Conservation (phyloP, 1,284 basidiomycete species). For the Vanrija humicola region DNA sequence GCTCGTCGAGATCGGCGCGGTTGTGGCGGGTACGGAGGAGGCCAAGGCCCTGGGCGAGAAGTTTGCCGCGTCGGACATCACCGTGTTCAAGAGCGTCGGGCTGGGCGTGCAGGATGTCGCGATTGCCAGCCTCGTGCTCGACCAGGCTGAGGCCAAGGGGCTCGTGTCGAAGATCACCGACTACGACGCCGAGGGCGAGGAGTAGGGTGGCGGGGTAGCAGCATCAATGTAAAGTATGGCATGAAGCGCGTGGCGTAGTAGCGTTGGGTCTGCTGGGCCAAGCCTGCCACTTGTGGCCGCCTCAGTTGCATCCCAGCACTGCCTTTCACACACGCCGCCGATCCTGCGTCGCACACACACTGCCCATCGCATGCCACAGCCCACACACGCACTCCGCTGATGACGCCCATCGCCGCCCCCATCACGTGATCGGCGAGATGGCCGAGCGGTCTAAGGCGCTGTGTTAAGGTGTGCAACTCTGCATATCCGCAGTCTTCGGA, state of each 20-base stretch:
- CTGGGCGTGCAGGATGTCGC: constrained; percentile 50
- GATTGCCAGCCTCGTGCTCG: constrained; percentile 40
- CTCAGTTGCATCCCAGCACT: too few relatives aligned
- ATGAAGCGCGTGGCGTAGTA: background rate
- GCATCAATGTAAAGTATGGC: background rate
- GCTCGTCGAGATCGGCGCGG: constrained; percentile 13
- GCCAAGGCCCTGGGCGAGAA: background rate
- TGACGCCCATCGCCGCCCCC: too few relatives aligned
- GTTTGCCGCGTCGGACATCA: constrained; percentile 26
- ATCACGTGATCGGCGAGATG: constrained; percentile 13
- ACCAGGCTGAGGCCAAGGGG: constrained; percentile 32
- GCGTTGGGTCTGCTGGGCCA: too few relatives aligned
- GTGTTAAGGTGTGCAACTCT: constrained; percentile 14
- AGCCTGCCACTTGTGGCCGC: too few relatives aligned
- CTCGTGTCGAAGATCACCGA: constrained; percentile 34
- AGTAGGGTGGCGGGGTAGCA: background rate
- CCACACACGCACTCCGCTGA: too few relatives aligned
- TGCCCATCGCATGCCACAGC: too few relatives aligned
- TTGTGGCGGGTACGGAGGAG: background rate
- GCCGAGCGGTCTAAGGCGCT: constrained; percentile 25
- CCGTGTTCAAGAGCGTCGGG: constrained; percentile 48
- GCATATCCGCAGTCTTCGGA: constrained; percentile 34
- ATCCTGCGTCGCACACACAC: too few relatives aligned
- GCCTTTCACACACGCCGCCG: too few relatives aligned
- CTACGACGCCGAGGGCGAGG: constrained; percentile 26